phyloP scores from a whole-genome alignment of 2,329 filamentous ascomycete genomes.

The Teratosphaeria epicoccoides region DNA sequence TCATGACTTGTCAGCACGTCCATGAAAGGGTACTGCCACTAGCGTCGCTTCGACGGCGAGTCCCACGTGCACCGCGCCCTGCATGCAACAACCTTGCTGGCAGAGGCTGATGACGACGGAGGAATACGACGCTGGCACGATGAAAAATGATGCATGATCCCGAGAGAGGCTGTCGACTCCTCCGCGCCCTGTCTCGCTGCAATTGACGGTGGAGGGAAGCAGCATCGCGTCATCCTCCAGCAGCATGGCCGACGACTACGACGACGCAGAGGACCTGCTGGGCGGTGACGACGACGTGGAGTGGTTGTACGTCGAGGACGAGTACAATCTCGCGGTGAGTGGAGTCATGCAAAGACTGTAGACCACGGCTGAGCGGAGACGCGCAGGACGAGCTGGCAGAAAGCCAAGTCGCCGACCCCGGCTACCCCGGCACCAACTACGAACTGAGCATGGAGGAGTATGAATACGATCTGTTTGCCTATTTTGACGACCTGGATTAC shows the following conservation, averaged over 20 bases:
- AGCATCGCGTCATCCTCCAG: not conserved
- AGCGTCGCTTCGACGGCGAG: not conserved
- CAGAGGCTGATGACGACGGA: not conserved
- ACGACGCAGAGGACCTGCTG: constrained; percentile 30
- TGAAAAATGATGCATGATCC: too few relatives aligned
- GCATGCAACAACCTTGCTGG: not conserved
- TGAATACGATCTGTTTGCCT: constrained; percentile 40
- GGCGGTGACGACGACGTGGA: constrained; percentile 24
- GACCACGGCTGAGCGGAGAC: not conserved
- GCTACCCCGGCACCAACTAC: constrained; percentile 24
- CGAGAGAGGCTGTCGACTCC: too few relatives aligned
- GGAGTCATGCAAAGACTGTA: not conserved
- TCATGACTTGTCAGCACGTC: not conserved
- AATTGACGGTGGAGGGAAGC: too few relatives aligned
- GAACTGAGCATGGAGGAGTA: constrained; percentile 21
- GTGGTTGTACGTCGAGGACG: constrained; percentile 39
- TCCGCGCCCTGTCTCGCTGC: too few relatives aligned
- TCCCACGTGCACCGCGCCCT: not conserved
- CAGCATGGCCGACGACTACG: constrained; percentile 24
- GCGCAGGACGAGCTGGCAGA: constrained; percentile 40
- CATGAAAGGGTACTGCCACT: not conserved
- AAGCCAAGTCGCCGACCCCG: constrained; percentile 35
- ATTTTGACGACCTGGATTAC: constrained; percentile 40
- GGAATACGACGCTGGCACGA: too few relatives aligned
- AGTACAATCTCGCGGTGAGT: constrained; percentile 27